A percentile compares a stretch with the other conserved stretches of the same genome.
Evolutionary conservation across 345 rosid genomes (phyloP).

Genomic region (Aquilaria sinensis): DNA sequence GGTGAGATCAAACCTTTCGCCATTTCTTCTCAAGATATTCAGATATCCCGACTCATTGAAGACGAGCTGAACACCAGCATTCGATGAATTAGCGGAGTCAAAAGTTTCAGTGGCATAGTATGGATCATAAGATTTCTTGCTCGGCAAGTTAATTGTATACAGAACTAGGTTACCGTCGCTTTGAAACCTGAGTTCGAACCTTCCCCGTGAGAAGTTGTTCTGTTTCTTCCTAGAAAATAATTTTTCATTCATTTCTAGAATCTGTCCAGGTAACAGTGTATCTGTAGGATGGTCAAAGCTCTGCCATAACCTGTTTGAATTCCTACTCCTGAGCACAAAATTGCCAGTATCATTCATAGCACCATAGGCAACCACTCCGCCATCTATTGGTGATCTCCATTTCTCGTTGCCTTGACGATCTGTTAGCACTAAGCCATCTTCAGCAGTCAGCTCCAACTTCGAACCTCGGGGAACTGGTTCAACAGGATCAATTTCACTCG

Average conservation of each 20-base stretch:
- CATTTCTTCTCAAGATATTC: conserved; percentile 17
- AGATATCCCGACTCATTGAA: conserved; percentile 22
- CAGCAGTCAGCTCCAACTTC: conserved; percentile 10
- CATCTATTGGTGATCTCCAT: conserved; percentile 13
- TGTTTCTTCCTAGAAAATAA: conserved; percentile 20
- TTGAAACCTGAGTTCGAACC: conserved; percentile 25
- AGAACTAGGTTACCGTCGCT: conserved; percentile 24
- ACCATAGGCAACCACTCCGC: conserved; percentile 12
- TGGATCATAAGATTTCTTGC: conserved; percentile 10
- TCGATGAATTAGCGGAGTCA: conserved; percentile 6
- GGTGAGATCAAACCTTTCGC: conserved; percentile 1
- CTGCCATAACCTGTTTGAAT: conserved; percentile 18
- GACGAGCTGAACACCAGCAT: conserved; percentile 19
- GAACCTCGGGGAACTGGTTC: conserved; percentile 14
- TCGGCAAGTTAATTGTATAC: conserved; percentile 17
- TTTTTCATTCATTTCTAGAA: background rate
- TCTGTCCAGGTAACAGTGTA: conserved; percentile 34
- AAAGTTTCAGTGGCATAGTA: conserved; percentile 14
- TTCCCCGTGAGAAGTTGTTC: conserved; percentile 29
- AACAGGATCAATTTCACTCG: background rate
- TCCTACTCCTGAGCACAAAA: conserved; percentile 10
- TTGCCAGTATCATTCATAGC: conserved; percentile 23
- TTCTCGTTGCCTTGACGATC: conserved; percentile 5
- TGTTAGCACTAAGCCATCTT: conserved; percentile 5
- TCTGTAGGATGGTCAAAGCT: conserved; percentile 29